Base-by-base conservation (phyloP, 805 yeast species). In the Scheffersomyces coipomensis region DNA sequence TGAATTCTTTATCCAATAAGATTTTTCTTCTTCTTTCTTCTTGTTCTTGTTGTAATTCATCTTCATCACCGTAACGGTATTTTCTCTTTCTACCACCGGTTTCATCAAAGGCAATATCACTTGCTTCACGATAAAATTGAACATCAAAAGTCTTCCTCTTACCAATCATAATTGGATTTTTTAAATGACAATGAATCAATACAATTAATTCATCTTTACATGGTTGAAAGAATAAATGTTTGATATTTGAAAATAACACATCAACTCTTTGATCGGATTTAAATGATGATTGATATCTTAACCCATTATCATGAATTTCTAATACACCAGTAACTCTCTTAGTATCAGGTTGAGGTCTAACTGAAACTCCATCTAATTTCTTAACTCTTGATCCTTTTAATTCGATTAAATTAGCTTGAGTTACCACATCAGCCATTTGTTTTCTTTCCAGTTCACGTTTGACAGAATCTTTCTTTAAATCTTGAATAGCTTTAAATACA, bases 301-400 rank as follows among this genome's bases (percentile, higher is more conserved):
- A 77, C 79, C 99, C 99, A 62, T 91, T 93, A 60, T 88, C 95
- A 64, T 91, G 99, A 45, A 91, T 88, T 46, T 88, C 87, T 40
- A 91, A 77, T 15, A 83, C 78, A 24, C 98, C 97, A 11, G 97
- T 91, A 21, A 85, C 81, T 63, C 96, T 87, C 60, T 91, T 91
- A n/a, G 97, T 85, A 60, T 91, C 99, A 1, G 97, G 97, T 34
- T 90, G 88, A 29, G 99, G 99, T 60, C 98, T 83, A 35, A 90
- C 85, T 58, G 83, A 88, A 1, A 93, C 90, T 44, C 84, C 83
- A 47, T 91, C 98, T 47, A 93, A 70, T 58, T 91, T 81, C 64
- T 82, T 81, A 26, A 96, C 87, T 52, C 98, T 79, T 33, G 90
- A 85, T 9, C 87, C 85, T 58, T 80, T 82, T 42, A 84, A 77